Base-by-base conservation (phyloP, 371 early-diverging fungal species). In the Rhizopus arrhizus region DNA sequence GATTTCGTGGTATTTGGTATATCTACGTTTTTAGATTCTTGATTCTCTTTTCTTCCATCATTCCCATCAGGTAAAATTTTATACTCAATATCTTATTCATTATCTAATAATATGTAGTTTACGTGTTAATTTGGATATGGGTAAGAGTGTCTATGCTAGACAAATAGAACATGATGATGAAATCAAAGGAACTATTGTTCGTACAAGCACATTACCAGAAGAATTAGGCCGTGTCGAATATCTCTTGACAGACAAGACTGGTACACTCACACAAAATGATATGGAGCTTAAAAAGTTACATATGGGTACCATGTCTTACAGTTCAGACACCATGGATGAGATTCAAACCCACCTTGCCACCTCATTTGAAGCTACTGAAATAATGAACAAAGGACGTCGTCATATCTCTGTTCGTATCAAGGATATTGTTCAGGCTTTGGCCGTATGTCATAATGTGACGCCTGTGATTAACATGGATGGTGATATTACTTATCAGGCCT, bases 221-320 rank as follows among this genome's bases (percentile, higher is more conserved):
- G 99, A 99, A 70, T 85, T 99, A 1, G 99, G 99, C 3, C 85
- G 98, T 28, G 91, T 99, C 22, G 94, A 95, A 55, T 99, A 98
- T 72, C 73, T 99, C 11, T 73, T 99, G 56, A 92, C 96, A 2
- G 99, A 99, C 70, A 99, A 99, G 69, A 99, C 99, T 3, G 99
- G 99, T 8, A 99, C 99, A 8, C 73, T 99, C 65, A 99, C 99
- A n/a, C 85, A 96, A 70, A 99, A 99, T 74, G 94, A 95, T 61
- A 99, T 99, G 99, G 96, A 95, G 63, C 84, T 99, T 60, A 96
- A 95, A 72, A 94, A 95, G 64, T 70, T 99, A 43, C 99, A 99
- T 66, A 89, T 99, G 89, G 99, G 99, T 43, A 94, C 94, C 10
- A 91, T 96, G 87, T 90, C 95, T 0, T 99, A 93, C 73, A 87